These are phyloP conservation scores for Colletotrichum falcatum DNA, from an alignment of 2,329 filamentous ascomycete species.

Conservation along the genomic window DNA sequence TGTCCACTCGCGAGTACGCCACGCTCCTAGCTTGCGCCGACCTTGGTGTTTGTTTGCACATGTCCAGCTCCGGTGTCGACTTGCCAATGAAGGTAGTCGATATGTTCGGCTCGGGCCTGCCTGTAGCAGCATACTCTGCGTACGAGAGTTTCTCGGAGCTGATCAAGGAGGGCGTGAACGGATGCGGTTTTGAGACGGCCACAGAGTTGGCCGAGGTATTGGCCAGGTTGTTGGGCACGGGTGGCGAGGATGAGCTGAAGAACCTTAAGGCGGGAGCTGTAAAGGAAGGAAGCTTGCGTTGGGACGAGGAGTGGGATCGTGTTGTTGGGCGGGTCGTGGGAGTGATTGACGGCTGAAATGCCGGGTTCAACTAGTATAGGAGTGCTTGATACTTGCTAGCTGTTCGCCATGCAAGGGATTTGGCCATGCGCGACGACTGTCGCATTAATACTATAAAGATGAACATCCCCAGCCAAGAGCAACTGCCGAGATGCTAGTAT, in stretches of 20 bases:
- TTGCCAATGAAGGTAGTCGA: slow-evolving; percentile 99
- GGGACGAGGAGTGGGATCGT: slow-evolving; percentile 93
- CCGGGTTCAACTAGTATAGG: background rate
- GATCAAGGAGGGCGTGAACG: slow-evolving; percentile 89
- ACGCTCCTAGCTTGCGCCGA: slow-evolving; percentile 85
- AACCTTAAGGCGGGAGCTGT: slow-evolving; percentile 76
- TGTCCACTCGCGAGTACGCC: slow-evolving; percentile 87
- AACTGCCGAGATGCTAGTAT: background rate
- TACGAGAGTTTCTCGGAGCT: slow-evolving; percentile 93
- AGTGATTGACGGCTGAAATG: slow-evolving; percentile 48
- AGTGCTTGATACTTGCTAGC: background rate
- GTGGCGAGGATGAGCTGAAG: slow-evolving; percentile 65
- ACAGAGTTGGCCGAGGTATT: slow-evolving; percentile 74
- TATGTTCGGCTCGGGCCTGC: slow-evolving; percentile 96
- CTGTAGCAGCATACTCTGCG: slow-evolving; percentile 85
- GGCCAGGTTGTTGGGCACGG: slow-evolving; percentile 69
- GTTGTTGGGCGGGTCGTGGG: slow-evolving; percentile 81
- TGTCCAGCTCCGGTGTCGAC: slow-evolving; percentile 93
- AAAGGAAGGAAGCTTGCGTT: slow-evolving; percentile 80
- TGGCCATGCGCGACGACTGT: background rate
- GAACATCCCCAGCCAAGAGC: background rate
- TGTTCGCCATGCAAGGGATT: background rate
- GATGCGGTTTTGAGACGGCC: slow-evolving; percentile 82
- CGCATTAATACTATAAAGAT: background rate
- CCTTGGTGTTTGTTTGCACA: slow-evolving; percentile 91